These are phyloP conservation scores for Nothopassalora personata DNA, from an alignment of 2,329 filamentous ascomycete genomes.

Conservation along the genomic window DNA sequence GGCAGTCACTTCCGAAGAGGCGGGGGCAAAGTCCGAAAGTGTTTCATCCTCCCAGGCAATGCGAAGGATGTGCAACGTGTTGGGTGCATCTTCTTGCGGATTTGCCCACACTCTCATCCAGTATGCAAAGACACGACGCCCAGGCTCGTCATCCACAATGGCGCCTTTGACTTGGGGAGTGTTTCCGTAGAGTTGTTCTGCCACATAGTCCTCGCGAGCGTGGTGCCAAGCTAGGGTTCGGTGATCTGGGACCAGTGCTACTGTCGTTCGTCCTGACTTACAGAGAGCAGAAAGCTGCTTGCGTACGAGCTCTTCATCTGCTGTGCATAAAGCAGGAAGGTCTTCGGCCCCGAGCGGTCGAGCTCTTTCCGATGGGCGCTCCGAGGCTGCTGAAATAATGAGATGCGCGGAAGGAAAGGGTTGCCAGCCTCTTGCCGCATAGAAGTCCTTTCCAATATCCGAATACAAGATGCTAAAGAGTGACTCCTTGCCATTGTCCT, in stretches of 20 bases:
- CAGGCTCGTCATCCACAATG: slow-evolving; percentile 49
- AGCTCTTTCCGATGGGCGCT: slow-evolving; percentile 10
- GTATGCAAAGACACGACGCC: slow-evolving; percentile 64
- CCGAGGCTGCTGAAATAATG: slow-evolving; percentile 47
- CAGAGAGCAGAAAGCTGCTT: slow-evolving; percentile 42
- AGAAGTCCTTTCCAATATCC: slow-evolving; percentile 79
- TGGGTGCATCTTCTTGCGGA: slow-evolving; percentile 51
- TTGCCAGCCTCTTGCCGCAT: slow-evolving; percentile 71
- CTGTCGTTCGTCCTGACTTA: slow-evolving; percentile 22
- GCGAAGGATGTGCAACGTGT: slow-evolving; percentile 64
- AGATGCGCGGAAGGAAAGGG: slow-evolving; percentile 69
- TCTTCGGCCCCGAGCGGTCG: slow-evolving; percentile 52
- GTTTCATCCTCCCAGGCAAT: slow-evolving; percentile 57
- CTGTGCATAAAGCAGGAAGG: slow-evolving; percentile 55
- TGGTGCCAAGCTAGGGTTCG: slow-evolving; percentile 71
- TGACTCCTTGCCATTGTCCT: slow-evolving; percentile 39
- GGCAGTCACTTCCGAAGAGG: slow-evolving; percentile 19
- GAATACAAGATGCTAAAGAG: slow-evolving; percentile 79
- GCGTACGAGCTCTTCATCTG: slow-evolving; percentile 60
- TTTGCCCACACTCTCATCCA: slow-evolving; percentile 65
- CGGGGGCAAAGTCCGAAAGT: slow-evolving; percentile 21
- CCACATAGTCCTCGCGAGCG: slow-evolving; percentile 74
- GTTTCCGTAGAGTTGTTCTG: slow-evolving; percentile 55
- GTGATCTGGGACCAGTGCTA: slow-evolving; percentile 65
- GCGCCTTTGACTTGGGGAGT: slow-evolving; percentile 64